A percentile compares a stretch with the other conserved stretches of the same genome.
phyloP scores from a whole-genome alignment of 768 basidiomycete genomes.

The Xerocomellus dryophilus region DNA sequence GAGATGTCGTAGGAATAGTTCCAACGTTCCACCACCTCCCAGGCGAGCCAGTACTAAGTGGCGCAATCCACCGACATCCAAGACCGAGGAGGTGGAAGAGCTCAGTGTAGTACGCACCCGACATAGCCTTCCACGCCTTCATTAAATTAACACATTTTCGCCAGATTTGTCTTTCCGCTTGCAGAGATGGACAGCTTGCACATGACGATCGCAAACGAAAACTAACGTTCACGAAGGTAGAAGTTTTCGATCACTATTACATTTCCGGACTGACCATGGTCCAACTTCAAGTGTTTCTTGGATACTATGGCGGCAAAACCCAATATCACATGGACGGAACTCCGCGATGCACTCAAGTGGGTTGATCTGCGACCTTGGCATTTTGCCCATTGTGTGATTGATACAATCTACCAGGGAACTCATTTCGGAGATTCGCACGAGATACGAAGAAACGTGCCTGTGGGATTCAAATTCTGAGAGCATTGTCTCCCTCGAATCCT shows the following conservation, averaged over 20 bases:
- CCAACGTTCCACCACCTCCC: not conserved
- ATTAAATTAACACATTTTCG: not conserved
- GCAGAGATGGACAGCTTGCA: slow-evolving; percentile 25
- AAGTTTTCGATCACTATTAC: not conserved
- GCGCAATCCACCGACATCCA: slow-evolving; percentile 1
- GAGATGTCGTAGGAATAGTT: not conserved
- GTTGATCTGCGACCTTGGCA: not conserved
- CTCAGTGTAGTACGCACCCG: slow-evolving; percentile 18
- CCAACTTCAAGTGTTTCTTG: slow-evolving; percentile 17
- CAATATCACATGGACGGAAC: slow-evolving; percentile 19
- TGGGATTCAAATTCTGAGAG: not conserved
- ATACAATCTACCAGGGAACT: slow-evolving; percentile 8
- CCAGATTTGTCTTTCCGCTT: slow-evolving; percentile 29
- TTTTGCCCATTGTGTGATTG: not conserved
- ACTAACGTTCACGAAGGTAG: slow-evolving; percentile 28
- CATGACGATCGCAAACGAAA: slow-evolving; percentile 18
- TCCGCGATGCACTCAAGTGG: slow-evolving; percentile 17
- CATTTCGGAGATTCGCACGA: slow-evolving; percentile 11
- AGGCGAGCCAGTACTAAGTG: slow-evolving; percentile 8
- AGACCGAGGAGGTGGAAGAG: slow-evolving; percentile 8
- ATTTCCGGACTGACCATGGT: not conserved
- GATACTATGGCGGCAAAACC: slow-evolving; percentile 7
- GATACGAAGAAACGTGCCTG: slow-evolving; percentile 7
- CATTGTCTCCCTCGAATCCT: not conserved
- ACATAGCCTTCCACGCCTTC: not conserved